Conservation (phyloP, 208 protist genomes). For the Vickermania ingenoplastis region DNA sequence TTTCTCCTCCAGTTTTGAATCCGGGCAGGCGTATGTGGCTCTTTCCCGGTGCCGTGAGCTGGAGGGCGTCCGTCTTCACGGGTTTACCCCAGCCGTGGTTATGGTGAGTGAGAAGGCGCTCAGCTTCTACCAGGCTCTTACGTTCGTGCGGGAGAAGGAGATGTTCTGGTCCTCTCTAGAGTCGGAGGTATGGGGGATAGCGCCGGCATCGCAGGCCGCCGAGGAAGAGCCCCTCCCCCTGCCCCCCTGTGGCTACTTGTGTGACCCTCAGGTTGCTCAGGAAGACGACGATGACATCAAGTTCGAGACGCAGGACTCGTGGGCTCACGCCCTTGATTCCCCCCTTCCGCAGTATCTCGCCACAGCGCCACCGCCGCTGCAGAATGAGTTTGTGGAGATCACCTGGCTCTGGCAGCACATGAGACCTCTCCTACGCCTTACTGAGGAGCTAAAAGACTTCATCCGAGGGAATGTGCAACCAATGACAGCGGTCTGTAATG, state of each 20-base stretch:
- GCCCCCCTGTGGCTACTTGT: conserved; percentile 1
- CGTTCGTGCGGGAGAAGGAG: conserved; percentile 17
- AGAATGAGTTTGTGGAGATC: conserved; percentile 12
- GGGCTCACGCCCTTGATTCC: too few relatives aligned
- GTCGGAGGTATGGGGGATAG: neutral
- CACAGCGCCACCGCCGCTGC: neutral
- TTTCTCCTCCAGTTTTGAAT: conserved; percentile 64
- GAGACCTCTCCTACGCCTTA: conserved; percentile 19
- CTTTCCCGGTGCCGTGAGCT: conserved; percentile 79
- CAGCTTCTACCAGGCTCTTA: conserved; percentile 73
- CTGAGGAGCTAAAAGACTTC: conserved; percentile 20
- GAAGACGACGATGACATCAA: neutral
- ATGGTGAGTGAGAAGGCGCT: conserved; percentile 50
- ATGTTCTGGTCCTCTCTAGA: conserved; percentile 20
- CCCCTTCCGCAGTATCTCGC: neutral
- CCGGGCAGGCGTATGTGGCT: conserved; percentile 85
- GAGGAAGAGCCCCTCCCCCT: neutral
- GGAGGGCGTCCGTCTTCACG: conserved; percentile 40
- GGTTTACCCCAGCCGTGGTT: conserved; percentile 44
- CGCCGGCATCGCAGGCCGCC: too few relatives aligned
- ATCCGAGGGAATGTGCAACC: conserved; percentile 17
- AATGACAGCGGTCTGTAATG: conserved; percentile 8
- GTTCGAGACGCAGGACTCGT: too few relatives aligned
- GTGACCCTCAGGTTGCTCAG: neutral
- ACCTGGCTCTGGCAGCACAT: conserved; percentile 44